These are phyloP conservation scores for Epichloe sp. DNA, from an alignment of 2,329 filamentous ascomycete species.

Conservation along the genomic window DNA sequence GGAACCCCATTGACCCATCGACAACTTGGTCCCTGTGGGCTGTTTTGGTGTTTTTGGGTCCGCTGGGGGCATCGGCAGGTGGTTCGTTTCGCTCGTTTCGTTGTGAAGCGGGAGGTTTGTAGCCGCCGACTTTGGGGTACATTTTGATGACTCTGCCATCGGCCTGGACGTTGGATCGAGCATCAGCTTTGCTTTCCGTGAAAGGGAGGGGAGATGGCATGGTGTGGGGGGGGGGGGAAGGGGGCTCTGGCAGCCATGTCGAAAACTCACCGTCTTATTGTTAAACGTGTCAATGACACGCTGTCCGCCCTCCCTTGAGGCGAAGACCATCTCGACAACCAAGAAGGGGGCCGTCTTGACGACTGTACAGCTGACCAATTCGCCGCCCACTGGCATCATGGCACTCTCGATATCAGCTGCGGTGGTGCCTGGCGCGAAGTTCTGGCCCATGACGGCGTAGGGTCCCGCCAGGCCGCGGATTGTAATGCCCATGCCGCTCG, in stretches of 20 bases:
- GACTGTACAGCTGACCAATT: constrained; percentile 53
- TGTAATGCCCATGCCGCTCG: constrained; percentile 37
- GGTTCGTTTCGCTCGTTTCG: constrained; percentile 12
- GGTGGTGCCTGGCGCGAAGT: constrained; percentile 72
- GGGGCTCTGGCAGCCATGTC: background rate
- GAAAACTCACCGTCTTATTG: constrained; percentile 53
- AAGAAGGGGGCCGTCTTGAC: constrained; percentile 57
- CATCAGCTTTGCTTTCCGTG: background rate
- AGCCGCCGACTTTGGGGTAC: constrained; percentile 48
- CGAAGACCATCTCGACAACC: constrained; percentile 65
- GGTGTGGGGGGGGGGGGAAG: background rate
- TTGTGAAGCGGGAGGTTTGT: constrained; percentile 13
- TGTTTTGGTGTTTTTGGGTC: constrained; percentile 14
- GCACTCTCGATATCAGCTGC: constrained; percentile 73
- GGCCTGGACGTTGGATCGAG: constrained; percentile 32
- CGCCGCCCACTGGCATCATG: constrained; percentile 60
- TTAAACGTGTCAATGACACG: constrained; percentile 65
- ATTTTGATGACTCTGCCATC: constrained; percentile 64
- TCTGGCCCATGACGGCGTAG: constrained; percentile 61
- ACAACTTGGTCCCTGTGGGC: constrained; percentile 27
- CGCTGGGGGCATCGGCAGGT: constrained; percentile 20
- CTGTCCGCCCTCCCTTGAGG: constrained; percentile 59
- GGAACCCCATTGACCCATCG: constrained; percentile 42
- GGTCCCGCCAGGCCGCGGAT: constrained; percentile 65
- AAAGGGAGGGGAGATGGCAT: background rate